Percentiles rank a stretch among this genome's conserved stretches.
Conservation (phyloP, 2,329 filamentous ascomycete genomes). For the Stachybotrys chartarum region DNA sequence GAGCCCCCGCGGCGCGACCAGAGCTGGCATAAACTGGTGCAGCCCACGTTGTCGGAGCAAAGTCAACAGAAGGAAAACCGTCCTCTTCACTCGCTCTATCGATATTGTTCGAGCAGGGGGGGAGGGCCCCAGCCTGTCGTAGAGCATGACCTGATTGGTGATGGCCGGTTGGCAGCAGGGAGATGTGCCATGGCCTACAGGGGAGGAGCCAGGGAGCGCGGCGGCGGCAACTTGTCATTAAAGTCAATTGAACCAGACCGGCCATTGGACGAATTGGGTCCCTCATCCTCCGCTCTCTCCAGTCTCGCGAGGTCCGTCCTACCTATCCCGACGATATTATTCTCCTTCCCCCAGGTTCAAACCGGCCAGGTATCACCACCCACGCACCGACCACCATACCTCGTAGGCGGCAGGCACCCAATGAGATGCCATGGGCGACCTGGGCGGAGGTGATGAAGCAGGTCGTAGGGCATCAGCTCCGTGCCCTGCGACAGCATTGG, state of each 20-base stretch:
- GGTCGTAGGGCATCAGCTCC: no score
- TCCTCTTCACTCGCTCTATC: background rate
- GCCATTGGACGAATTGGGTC: background rate
- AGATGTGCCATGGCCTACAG: background rate
- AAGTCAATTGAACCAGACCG: background rate
- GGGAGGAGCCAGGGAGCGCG: background rate
- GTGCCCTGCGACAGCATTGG: no score
- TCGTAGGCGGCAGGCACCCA: no score
- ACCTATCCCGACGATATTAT: background rate
- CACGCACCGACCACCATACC: no score
- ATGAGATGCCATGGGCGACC: no score
- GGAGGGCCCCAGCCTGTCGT: background rate
- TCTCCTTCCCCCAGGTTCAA: background rate
- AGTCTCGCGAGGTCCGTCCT: background rate
- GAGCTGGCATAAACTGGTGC: background rate
- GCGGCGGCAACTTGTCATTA: background rate
- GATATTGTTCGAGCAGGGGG: background rate
- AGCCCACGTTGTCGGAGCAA: background rate
- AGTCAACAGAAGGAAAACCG: background rate
- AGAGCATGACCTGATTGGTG: background rate
- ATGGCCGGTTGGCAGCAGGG: background rate
- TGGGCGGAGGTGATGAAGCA: no score
- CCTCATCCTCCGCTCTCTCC: background rate
- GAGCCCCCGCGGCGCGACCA: no score
- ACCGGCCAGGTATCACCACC: no score